Base-by-base conservation (phyloP, 2,329 filamentous ascomycete genomes). In the Fusarium sp. region DNA sequence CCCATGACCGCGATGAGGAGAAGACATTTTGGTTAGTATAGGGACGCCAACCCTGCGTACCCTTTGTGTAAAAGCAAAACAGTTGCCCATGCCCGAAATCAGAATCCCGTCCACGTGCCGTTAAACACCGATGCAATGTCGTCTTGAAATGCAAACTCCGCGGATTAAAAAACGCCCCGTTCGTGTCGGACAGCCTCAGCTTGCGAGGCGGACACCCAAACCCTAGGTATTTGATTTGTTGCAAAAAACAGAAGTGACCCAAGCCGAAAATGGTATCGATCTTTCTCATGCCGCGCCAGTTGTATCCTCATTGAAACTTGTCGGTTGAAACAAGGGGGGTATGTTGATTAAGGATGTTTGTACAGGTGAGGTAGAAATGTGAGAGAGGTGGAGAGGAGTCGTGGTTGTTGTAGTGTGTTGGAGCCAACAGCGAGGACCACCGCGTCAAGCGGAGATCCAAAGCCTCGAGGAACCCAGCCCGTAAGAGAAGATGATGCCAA, bases 261-360 rank as follows among this genome's bases (percentile, higher is more conserved):
- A 79, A 82, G 82, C 82, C 79, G 71, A 82, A 84, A 81, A 77
- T 85, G 84, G 83, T 85, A 85, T 87, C 84, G 82, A 85, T 83
- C 83, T 83, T 84, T 83, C 81, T 83, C 79, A 77, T 78, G 78
- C 79, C 80, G 84, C 81, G 82, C 83, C 82, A 80, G 74, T 78
- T 71, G 59, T 77, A 79, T 82, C 79, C 81, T 82, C 79, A 78
- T 79, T 64, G 69, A 77, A 76, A 76, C 77, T 76, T 79, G 78
- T 80, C 71, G 80, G 66, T 69, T 63, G 66, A 70, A 78, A 77
- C 76, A 77, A 75, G 74, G 69, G 34, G 78, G 79, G 80, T 84
- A 82, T 86, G 83, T 85, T 81, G 83, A 84, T 83, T 83, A 84
- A 83, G 80, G 81, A 83, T 86, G 82, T 86, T 87, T 86, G 79